A percentile compares a stretch with the other conserved stretches of the same genome.
Conservation (phyloP, 164 flowering plant species). For the Nelumbo lutea region DNA sequence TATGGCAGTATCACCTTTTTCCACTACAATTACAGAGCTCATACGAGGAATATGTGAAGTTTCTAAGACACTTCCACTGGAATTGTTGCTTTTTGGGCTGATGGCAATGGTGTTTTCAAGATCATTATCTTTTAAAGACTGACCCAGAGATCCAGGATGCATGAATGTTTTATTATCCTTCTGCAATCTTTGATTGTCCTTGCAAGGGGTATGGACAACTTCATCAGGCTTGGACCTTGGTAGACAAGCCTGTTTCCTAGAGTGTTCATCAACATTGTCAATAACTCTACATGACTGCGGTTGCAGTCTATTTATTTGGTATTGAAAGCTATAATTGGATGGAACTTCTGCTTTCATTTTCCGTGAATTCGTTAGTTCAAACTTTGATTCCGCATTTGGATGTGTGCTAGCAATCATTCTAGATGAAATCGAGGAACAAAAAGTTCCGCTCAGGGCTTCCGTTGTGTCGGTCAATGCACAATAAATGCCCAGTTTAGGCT, state of each 20-base stretch:
- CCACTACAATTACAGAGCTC: background rate
- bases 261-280: slow-evolving; percentile 9
- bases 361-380: slow-evolving; percentile 13
- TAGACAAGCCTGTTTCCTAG: slow-evolving; percentile 10
- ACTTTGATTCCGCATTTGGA: slow-evolving; percentile 14
- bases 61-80: slow-evolving; percentile 7
- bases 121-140: slow-evolving; percentile 6
- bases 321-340: slow-evolving; percentile 2
- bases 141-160: slow-evolving; percentile 10
- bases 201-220: slow-evolving; percentile 7
- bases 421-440: slow-evolving; percentile 14
- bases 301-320: slow-evolving; percentile 2
- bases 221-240: background rate
- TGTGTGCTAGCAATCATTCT: slow-evolving; percentile 10
- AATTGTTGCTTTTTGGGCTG: background rate
- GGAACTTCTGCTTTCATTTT: slow-evolving; percentile 17
- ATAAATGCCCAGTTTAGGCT: background rate
- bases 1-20: background rate
- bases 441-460: background rate
- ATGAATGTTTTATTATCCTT: slow-evolving; percentile 8
- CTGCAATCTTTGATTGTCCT: slow-evolving; percentile 16
- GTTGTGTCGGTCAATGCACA: background rate
- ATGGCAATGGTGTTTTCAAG: background rate
- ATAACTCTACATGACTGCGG: background rate
- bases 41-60: background rate